Conservation (phyloP, 257 asterid species). For the Dorcoceras hygrometricum region DNA sequence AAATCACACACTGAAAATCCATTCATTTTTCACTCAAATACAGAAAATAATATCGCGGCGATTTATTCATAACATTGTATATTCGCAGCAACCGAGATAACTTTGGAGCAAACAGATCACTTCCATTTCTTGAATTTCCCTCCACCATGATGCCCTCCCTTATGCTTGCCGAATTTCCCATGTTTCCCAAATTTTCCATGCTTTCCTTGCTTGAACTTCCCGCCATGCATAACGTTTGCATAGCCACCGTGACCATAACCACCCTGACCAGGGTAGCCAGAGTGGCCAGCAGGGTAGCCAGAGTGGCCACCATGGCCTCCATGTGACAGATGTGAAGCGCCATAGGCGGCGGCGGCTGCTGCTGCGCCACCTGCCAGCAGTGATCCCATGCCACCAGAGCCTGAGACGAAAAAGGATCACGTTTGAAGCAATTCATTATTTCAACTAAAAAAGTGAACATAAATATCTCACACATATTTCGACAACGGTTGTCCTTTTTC, state of each 20-base stretch:
- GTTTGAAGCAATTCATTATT: not conserved
- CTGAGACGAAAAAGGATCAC: conserved; percentile 1
- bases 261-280: too few species aligned
- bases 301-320: conserved; percentile 21
- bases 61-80: not conserved
- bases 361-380: conserved; percentile 61
- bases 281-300: conserved; percentile 29
- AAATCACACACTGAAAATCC: not conserved
- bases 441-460: not conserved
- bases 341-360: conserved; percentile 55
- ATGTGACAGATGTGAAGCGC: conserved; percentile 33
- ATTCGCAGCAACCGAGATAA: not conserved
- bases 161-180: conserved; percentile 34
- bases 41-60: not conserved
- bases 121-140: conserved; percentile 61
- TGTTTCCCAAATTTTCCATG: conserved; percentile 34
- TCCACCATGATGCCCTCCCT: conserved; percentile 32
- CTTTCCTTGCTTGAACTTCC: conserved; percentile 38
- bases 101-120: conserved; percentile 24
- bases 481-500: not conserved
- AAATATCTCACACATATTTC: not conserved
- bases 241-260: conserved; percentile 27
- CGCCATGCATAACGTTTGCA: conserved; percentile 35
- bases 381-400: conserved; percentile 38
- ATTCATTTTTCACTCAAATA: not conserved